phyloP scores from a whole-genome alignment of 257 asterid genomes.

The Coffea canephora region DNA sequence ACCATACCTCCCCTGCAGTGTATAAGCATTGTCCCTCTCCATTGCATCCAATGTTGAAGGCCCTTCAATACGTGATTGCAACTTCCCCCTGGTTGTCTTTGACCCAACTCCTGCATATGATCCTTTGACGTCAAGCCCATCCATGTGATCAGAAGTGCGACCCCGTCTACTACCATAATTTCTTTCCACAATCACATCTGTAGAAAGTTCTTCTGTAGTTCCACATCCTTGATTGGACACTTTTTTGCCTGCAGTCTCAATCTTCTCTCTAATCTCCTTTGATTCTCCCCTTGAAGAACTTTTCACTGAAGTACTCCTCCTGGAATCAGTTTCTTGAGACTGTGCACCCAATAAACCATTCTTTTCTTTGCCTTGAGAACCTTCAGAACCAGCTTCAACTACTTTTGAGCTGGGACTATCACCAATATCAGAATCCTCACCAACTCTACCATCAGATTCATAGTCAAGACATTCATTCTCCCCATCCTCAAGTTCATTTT shows the following conservation, averaged over 20 bases:
- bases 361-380: conserved; percentile 43
- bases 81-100: conserved; percentile 40
- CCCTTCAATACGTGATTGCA: conserved; percentile 55
- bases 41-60: conserved; percentile 31
- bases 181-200: conserved; percentile 34
- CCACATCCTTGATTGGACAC: conserved; percentile 57
- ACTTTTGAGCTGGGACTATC: conserved; percentile 48
- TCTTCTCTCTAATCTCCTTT: conserved; percentile 31
- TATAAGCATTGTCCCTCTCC: conserved; percentile 33
- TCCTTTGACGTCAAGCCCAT: conserved; percentile 31
- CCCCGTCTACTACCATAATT: conserved; percentile 34
- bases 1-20: conserved; percentile 50
- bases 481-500: conserved; percentile 43
- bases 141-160: conserved; percentile 30
- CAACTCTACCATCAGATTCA: conserved; percentile 77
- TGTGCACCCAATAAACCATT: conserved; percentile 23
- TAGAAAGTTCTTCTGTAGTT: conserved; percentile 40
- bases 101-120: conserved; percentile 32
- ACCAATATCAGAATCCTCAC: conserved; percentile 49
- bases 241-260: conserved; percentile 37
- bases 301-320: conserved; percentile 25
- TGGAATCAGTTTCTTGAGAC: conserved; percentile 26
- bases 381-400: conserved; percentile 61
- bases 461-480: conserved; percentile 66
- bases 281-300: conserved; percentile 29